Evolutionary conservation across 768 basidiomycete genomes (phyloP), one percentile per base, ranked within the genome.

Genomic region (Boletus subparvulus): DNA sequence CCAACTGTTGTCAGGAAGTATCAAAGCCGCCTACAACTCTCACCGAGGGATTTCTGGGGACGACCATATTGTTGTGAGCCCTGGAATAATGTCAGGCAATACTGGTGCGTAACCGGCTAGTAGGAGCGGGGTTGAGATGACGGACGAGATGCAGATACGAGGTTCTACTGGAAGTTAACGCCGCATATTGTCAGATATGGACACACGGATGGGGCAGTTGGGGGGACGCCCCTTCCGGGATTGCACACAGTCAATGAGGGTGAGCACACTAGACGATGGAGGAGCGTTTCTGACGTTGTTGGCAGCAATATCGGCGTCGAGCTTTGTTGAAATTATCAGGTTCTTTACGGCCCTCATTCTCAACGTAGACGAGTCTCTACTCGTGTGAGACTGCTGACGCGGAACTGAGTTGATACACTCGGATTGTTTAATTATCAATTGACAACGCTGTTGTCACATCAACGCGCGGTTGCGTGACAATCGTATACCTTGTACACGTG

Each of bases 161-260:
- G 65, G n/a, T 75, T 65, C 58, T 81, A 81, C 61, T 80, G 80
- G 79, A 69, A 73, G 50, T 62, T 76, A 17, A 71, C 71, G 2
- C 59, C 55, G 50, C 86, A 88, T 61, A 90, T 92, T 58, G 90
- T 88, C 79, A 83, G 89, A 19, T 92, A 90, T 55, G 69, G 66
- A 19, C 74, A 73, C 48, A 75, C 70, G 9, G 71, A 72, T 40
- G 64, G 63, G 30, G 65, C 67, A 0, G 70, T 67, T 19, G 64
- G 70, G 30, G 56, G 74, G 28, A 52, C 62, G 1, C 60, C 75
- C 24, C 71, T 70, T 48, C 63, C 67, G 26, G 78, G 79, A 1
- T 71, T 85, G n/a, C 90, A 90, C 68, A 88, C 88, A 3, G 81
- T 90, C 28, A 81, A 90, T 55, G 90, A 90, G 78, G 78, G 87